Evolutionary conservation across 352 stramenopile species (phyloP), one percentile per base, ranked within the genome.

Genomic region (Phytophthora pini): DNA sequence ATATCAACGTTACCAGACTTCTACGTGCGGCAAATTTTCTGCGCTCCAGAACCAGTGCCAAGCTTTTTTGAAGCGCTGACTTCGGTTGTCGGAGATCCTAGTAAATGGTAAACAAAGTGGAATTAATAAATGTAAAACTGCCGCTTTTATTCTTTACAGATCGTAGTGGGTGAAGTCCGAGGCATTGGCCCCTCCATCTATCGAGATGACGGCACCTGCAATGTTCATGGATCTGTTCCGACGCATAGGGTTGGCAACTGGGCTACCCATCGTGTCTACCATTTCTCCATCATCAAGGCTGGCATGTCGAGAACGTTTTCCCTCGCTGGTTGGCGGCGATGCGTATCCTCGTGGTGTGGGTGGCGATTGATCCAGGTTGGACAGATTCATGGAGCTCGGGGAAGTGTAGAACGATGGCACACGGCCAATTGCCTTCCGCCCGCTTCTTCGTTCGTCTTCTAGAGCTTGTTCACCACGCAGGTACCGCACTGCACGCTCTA

Each of bases 401-500:
- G 88, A 96, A 1, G 88, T 96, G 72, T 94, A 96, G 49, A 96
- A 96, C 4, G 88, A 96, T 20, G 88, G 88, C 9, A 96, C 88
- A 26, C 88, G 84, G 15, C 83, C 87, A 11, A 95, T 77, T 15
- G 78, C 82, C 61, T 89, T 93, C 12, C 84, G 79, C 26, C 87
- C 88, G 34, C 82, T 83, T 43, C 73, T 73, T 49, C 84, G 74
- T 54, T 93, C 86, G 51, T 96, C 88, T 56, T 93, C 84, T 3
- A 94, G 70, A 10, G 86, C 84, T 79, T 94, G 85, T 39, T 95
- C 87, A 40, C 87, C 87, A 38, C 86, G 76, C 57, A 95, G 66
- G 51, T 93, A 94, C 20, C 88, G 74, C 39, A 94, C 86, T 22
- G 89, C 87, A 26, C 84, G 79, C 79, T 99, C 97, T 3, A 99